These are phyloP conservation scores for Fusarium sp. DNA, from an alignment of 2,329 filamentous ascomycete genomes.

Conservation along the genomic window DNA sequence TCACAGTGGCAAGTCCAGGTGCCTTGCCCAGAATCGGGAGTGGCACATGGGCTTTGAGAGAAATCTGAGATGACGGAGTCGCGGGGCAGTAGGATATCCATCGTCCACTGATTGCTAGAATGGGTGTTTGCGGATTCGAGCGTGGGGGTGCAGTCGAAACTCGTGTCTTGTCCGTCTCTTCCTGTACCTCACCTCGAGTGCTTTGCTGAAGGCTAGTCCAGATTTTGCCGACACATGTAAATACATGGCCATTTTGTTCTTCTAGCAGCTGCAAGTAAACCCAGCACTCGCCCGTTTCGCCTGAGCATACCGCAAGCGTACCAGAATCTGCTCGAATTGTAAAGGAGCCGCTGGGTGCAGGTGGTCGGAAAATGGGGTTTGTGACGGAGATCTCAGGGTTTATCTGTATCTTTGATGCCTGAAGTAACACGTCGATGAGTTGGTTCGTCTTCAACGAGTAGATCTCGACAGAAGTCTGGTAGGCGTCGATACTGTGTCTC, in stretches of 20 bases:
- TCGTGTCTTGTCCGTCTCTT: conserved; percentile 58
- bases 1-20: conserved; percentile 68
- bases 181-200: conserved; percentile 59
- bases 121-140: conserved; percentile 66
- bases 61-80: conserved; percentile 74
- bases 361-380: conserved; percentile 74
- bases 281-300: conserved; percentile 87
- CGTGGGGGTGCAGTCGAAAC: conserved; percentile 53
- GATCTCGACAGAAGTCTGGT: conserved; percentile 89
- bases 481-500: conserved; percentile 64
- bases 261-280: conserved; percentile 69
- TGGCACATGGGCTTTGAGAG: conserved; percentile 73
- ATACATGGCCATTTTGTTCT: conserved; percentile 58
- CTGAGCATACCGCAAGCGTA: conserved; percentile 80
- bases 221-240: conserved; percentile 82
- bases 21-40: conserved; percentile 66
- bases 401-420: conserved; percentile 71
- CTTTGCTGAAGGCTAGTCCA: conserved; percentile 87
- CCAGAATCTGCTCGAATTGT: conserved; percentile 78
- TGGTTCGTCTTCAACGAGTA: conserved; percentile 84
- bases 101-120: conserved; percentile 75
- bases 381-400: conserved; percentile 64
- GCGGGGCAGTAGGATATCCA: conserved; percentile 85
- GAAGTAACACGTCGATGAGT: conserved; percentile 78
- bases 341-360: conserved; percentile 77